Conservation (phyloP, 1,139 yeast genomes). For the Sugiyamaella sp. region DNA sequence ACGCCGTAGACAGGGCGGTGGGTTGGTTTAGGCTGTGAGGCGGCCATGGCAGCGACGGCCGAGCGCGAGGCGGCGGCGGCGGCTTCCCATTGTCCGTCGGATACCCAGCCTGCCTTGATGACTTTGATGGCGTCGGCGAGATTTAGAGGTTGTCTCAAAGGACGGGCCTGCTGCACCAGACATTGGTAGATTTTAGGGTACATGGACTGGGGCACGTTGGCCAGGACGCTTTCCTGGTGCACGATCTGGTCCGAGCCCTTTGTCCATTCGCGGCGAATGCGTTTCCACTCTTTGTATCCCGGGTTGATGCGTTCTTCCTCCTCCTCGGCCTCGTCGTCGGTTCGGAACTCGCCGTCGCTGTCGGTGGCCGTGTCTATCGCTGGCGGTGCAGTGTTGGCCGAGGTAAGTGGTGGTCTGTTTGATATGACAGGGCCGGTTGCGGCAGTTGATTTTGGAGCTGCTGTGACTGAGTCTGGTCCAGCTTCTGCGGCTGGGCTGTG, state of each 20-base stretch:
- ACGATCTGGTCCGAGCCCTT: slow-evolving; percentile 25
- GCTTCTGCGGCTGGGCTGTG: background rate
- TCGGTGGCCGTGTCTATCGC: background rate
- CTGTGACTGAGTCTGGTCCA: background rate
- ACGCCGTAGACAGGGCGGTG: slow-evolving; percentile 22
- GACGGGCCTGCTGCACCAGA: slow-evolving; percentile 55
- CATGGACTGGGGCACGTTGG: slow-evolving; percentile 37
- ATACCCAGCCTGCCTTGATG: slow-evolving; percentile 65
- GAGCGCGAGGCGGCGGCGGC: slow-evolving; percentile 24
- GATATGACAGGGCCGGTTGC: background rate
- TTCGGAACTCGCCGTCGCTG: slow-evolving; percentile 15
- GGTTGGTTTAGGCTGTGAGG: slow-evolving; percentile 22
- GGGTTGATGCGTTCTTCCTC: slow-evolving; percentile 37
- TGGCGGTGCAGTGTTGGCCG: slow-evolving; percentile 7
- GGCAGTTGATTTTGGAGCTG: background rate
- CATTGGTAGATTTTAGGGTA: slow-evolving; percentile 50
- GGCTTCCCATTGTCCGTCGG: slow-evolving; percentile 46
- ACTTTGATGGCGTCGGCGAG: slow-evolving; percentile 55
- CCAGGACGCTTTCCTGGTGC: slow-evolving; percentile 27
- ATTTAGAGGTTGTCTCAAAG: slow-evolving; percentile 55
- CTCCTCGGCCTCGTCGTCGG: slow-evolving; percentile 28
- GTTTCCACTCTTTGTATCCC: slow-evolving; percentile 40
- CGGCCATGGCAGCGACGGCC: slow-evolving; percentile 22
- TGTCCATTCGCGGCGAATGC: slow-evolving; percentile 37
- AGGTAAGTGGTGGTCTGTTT: slow-evolving; percentile 4